Conservation (phyloP, 805 yeast species). For the Metschnikowia similis region DNA sequence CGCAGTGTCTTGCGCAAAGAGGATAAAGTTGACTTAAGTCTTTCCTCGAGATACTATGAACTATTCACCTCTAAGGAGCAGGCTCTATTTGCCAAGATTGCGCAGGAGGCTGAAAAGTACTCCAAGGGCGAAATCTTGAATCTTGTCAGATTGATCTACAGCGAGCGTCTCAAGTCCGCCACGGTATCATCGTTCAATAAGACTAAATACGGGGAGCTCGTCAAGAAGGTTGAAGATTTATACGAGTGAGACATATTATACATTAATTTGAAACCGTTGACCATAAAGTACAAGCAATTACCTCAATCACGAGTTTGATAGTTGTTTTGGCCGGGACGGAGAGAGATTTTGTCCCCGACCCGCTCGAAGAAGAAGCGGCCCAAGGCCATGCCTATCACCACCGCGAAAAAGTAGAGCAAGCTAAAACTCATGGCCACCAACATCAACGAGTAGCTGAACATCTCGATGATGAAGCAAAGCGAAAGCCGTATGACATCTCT, state of each 20-base stretch:
- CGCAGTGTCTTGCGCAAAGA: slow-evolving; percentile 53
- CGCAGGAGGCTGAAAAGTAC: slow-evolving; percentile 32
- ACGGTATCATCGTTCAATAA: slow-evolving; percentile 35
- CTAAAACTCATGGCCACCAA: slow-evolving; percentile 73
- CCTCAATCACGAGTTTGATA: slow-evolving; percentile 7
- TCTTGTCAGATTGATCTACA: slow-evolving; percentile 50
- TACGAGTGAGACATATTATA: slow-evolving; percentile 2
- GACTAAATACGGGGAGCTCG: slow-evolving; percentile 35
- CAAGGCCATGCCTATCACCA: slow-evolving; percentile 62
- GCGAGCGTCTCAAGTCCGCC: slow-evolving; percentile 40
- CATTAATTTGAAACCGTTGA: not conserved
- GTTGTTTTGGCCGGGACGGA: slow-evolving; percentile 28
- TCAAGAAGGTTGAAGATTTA: slow-evolving; percentile 21
- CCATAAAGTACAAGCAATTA: not conserved
- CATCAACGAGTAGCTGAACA: slow-evolving; percentile 71
- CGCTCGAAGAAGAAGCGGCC: slow-evolving; percentile 70
- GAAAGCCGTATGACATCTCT: slow-evolving; percentile 56
- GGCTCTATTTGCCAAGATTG: slow-evolving; percentile 38
- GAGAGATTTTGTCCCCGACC: slow-evolving; percentile 36
- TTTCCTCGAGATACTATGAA: slow-evolving; percentile 54
- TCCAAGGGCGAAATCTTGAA: slow-evolving; percentile 45
- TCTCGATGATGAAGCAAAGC: slow-evolving; percentile 56
- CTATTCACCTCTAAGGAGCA: slow-evolving; percentile 48
- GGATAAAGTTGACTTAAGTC: slow-evolving; percentile 48
- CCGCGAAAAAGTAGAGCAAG: slow-evolving; percentile 66